These are phyloP conservation scores for Trebouxia sp. DNA, from an alignment of 139 green algal species.

Conservation along the genomic window DNA sequence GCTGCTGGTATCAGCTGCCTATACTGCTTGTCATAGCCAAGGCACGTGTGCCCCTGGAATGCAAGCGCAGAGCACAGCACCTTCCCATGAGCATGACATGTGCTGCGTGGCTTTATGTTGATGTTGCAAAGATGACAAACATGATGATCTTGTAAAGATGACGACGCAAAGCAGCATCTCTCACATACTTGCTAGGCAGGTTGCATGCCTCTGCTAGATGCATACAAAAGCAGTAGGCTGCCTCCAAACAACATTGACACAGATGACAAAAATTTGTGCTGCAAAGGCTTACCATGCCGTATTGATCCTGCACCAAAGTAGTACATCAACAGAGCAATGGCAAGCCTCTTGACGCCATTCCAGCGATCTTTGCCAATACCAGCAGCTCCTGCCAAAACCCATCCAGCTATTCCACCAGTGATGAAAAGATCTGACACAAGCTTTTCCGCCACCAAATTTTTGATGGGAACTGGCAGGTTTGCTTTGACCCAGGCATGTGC, in stretches of 20 bases:
- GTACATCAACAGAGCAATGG: slow-evolving; percentile 1
- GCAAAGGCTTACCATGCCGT: background rate
- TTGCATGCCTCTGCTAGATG: background rate
- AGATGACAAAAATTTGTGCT: background rate
- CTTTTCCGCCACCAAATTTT: slow-evolving; percentile 18
- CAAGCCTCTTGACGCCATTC: background rate
- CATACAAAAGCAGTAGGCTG: background rate
- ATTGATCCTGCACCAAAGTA: slow-evolving; percentile 1
- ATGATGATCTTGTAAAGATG: too few species aligned
- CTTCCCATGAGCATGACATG: too few species aligned
- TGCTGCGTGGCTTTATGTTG: too few species aligned
- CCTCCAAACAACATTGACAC: background rate
- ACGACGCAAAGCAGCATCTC: too few species aligned
- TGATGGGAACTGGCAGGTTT: slow-evolving; percentile 14
- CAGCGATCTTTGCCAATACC: background rate
- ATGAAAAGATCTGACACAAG: slow-evolving; percentile 24
- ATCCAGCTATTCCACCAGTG: background rate
- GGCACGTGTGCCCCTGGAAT: too few species aligned
- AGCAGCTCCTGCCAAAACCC: background rate
- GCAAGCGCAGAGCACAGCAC: too few species aligned
- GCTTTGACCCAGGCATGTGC: slow-evolving; percentile 21
- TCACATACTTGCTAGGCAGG: too few species aligned
- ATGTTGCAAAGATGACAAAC: too few species aligned
- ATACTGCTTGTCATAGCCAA: too few species aligned
- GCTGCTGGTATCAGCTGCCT: too few species aligned